Conservation (phyloP, 768 basidiomycete genomes). For the Sporobolomyces pararoseus region DNA sequence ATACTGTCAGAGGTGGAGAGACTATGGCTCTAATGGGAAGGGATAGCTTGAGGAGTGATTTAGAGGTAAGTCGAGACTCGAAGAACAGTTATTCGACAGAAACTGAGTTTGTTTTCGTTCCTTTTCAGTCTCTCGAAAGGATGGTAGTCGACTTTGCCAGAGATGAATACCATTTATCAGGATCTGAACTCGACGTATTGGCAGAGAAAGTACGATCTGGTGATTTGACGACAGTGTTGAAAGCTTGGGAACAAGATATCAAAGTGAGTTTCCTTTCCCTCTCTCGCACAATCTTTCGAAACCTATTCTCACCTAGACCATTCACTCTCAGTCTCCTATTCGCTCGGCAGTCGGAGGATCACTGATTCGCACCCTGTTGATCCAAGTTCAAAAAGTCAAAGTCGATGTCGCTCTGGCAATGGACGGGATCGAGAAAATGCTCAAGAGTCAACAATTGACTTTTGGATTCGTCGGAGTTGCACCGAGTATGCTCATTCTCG, state of each 20-base stretch:
- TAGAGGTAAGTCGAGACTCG: slow-evolving; percentile 57
- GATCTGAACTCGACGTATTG: slow-evolving; percentile 63
- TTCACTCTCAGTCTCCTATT: slow-evolving; percentile 58
- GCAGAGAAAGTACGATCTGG: slow-evolving; percentile 67
- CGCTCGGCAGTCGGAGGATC: slow-evolving; percentile 75
- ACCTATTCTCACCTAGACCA: background rate
- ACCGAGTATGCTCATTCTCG: slow-evolving; percentile 76
- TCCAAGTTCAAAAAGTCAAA: slow-evolving; percentile 95
- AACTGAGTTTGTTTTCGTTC: no score
- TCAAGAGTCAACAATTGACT: slow-evolving; percentile 59
- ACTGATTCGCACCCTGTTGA: slow-evolving; percentile 74
- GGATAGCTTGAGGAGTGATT: slow-evolving; percentile 77
- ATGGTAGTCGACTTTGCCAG: slow-evolving; percentile 82
- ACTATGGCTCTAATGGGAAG: slow-evolving; percentile 64
- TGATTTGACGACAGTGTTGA: slow-evolving; percentile 78
- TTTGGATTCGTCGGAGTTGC: slow-evolving; percentile 97
- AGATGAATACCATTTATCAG: slow-evolving; percentile 68
- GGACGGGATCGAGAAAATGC: slow-evolving; percentile 83
- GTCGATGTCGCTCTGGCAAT: slow-evolving; percentile 89
- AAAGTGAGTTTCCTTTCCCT: slow-evolving; percentile 55
- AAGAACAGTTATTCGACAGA: background rate
- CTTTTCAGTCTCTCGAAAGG: slow-evolving; percentile 72
- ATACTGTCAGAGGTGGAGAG: slow-evolving; percentile 77
- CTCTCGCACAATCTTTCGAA: background rate
- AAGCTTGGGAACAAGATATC: slow-evolving; percentile 88